Evolutionary conservation across 2,329 filamentous ascomycete genomes (phyloP), one percentile per base, ranked within the genome.

Genomic region (Aureobasidium namibiae): DNA sequence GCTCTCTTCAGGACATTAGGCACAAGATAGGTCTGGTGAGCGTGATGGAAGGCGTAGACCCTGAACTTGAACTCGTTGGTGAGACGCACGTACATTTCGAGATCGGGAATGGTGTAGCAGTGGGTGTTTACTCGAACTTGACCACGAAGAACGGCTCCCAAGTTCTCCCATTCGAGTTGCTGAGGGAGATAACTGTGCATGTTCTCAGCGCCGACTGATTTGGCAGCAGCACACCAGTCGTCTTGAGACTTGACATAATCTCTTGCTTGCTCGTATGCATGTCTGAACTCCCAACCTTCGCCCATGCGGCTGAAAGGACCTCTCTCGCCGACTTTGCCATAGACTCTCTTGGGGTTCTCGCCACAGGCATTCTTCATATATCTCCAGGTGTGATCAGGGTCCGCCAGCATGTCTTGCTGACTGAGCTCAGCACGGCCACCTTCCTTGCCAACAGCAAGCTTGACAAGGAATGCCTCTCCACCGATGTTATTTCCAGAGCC

Each of bases 341-440:
- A 86, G 0, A 83, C 73, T 0, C 78, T 73, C 73, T 87, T 87
- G 1, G 85, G 75, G 65, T 89, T 89, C 71, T 89, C 86, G 36
- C 86, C 86, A 63, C 85, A 89, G 0, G 86, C 86, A 85, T 89
- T 89, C 74, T 89, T 89, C 78, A 89, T 86, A 69, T 87, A 89
- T 21, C 86, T 78, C 81, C 84, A 86, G 61, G 75, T 81, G 23
- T 77, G 76, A 42, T 86, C 84, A 0, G 85, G 85, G 54, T 87
- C 83, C 1, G 86, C 85, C 10, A 88, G 75, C 74, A 88, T 78
- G 63, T 87, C 82, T 24, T 76, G 72, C 2, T 81, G 82, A 56
- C 84, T 86, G 44, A 85, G 79, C 68, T 88, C 85, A 16, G 77
- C 73, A 23, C 85, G 79, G 3, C 85, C 83, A 63, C 86, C 80